Percentiles rank a stretch among this genome's conserved stretches.
phyloP scores from a whole-genome alignment of 1,284 basidiomycete species.

The Irpex sp. region DNA sequence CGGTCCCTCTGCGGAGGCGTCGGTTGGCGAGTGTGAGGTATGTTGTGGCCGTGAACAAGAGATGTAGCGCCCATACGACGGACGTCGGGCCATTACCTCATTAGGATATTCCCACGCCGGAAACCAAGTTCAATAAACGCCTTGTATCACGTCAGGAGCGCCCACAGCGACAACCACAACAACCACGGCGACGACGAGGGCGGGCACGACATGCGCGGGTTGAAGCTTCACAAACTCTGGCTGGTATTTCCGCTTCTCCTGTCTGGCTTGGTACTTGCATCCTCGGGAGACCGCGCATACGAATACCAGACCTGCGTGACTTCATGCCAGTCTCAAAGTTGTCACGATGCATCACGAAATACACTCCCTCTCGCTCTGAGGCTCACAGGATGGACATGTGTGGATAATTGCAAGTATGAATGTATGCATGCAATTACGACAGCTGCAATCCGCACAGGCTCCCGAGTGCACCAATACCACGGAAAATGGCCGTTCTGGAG shows the following conservation, averaged over 20 bases:
- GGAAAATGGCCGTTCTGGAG: slow-evolving; percentile 98
- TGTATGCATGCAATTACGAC: slow-evolving; percentile 87
- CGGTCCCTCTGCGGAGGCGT: neutral
- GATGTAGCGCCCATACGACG: slow-evolving; percentile 7
- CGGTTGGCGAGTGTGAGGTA: slow-evolving; percentile 1
- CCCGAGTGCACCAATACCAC: slow-evolving; percentile 74
- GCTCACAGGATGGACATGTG: slow-evolving; percentile 73
- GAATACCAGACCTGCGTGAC: slow-evolving; percentile 26
- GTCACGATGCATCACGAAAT: slow-evolving; percentile 5
- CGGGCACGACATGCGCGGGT: neutral
- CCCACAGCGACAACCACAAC: neutral
- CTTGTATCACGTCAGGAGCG: neutral
- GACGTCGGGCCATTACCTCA: slow-evolving; percentile 9
- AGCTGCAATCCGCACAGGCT: slow-evolving; percentile 41
- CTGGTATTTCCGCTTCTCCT: slow-evolving; percentile 1
- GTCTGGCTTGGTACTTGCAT: slow-evolving; percentile 16
- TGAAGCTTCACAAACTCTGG: neutral
- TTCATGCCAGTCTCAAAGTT: slow-evolving; percentile 21
- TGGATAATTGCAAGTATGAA: slow-evolving; percentile 84
- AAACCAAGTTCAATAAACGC: neutral
- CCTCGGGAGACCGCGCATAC: slow-evolving; percentile 30
- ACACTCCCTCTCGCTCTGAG: slow-evolving; percentile 44
- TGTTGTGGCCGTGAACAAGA: slow-evolving; percentile 13
- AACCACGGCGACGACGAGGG: neutral
- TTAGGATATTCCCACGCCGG: slow-evolving; percentile 5